Percentiles rank a stretch among this genome's conserved stretches.
phyloP scores from a whole-genome alignment of 2,329 filamentous ascomycete genomes.

The Herpotrichia juniperi region DNA sequence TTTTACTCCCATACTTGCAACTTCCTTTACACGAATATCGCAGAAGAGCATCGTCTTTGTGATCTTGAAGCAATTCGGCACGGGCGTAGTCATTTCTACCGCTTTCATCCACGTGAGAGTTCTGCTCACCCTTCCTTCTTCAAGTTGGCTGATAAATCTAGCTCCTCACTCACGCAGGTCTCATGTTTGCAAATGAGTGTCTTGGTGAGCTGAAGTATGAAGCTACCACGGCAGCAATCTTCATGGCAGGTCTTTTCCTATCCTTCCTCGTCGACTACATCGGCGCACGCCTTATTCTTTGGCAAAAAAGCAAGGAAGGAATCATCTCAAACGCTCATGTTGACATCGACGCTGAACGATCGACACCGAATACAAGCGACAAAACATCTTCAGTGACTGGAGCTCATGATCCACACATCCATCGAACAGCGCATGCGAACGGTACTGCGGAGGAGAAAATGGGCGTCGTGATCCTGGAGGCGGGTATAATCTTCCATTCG shows the following conservation, averaged over 20 bases:
- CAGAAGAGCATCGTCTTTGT: conserved; percentile 60
- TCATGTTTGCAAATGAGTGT: conserved; percentile 76
- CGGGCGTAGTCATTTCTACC: conserved; percentile 74
- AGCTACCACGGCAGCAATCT: conserved; percentile 70
- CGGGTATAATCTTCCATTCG: conserved; percentile 77
- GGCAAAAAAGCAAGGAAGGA: conserved; percentile 32
- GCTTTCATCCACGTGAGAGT: conserved; percentile 69
- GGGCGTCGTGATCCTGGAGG: conserved; percentile 72
- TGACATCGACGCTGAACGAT: conserved; percentile 19
- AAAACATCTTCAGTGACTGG: conserved; percentile 21
- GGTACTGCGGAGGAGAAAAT: conserved; percentile 53
- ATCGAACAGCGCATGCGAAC: conserved; percentile 18
- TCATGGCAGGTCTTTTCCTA: conserved; percentile 76
- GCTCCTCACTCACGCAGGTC: conserved; percentile 73
- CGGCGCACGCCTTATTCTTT: conserved; percentile 63
- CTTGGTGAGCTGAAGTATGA: conserved; percentile 71
- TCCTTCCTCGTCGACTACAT: conserved; percentile 75
- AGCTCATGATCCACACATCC: not conserved
- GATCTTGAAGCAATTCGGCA: conserved; percentile 73
- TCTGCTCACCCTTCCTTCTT: not conserved
- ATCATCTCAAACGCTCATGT: not conserved
- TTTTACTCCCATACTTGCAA: conserved; percentile 69
- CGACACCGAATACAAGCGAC: conserved; percentile 16
- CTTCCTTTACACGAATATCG: conserved; percentile 61
- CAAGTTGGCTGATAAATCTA: conserved; percentile 33